Base-by-base conservation (phyloP, 2,329 filamentous ascomycete species). In the Claviceps africana region DNA sequence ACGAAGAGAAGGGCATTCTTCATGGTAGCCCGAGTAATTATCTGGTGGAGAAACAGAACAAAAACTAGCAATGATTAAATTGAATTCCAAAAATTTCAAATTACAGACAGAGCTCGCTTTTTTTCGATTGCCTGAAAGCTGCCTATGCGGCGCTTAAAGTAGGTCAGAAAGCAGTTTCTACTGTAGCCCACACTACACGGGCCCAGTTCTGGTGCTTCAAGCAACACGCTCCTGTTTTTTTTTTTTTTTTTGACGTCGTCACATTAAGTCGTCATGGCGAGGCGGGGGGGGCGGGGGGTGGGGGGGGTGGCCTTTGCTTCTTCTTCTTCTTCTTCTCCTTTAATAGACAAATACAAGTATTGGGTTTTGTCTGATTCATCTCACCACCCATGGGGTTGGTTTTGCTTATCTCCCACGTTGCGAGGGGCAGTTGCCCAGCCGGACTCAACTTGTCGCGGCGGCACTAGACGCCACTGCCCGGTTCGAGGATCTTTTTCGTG, bases 401-500 rank as follows among this genome's bases (percentile, higher is more conserved):
- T 55, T 28, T 58, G 52, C 21, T 56, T 54, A 28, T 60, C 58
- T 37, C 55, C 59, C 39, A 53, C 48, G 47, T 60, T 62, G 49
- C 63, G 61, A 33, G 52, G 53, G n/a, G 45, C 47, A 19, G 67
- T 68, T 51, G 67, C 67, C 66, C 67, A 70, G 4, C 67, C 67
- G 10, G 61, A 67, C 53, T 69, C 67, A 28, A 61, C 59, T 9
- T 59, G 58, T 46, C 64, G 57, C 9, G 63, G 60, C 47, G 67
- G 65, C 33, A 60, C 59, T 11, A 61, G 58, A 35, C 65, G 55
- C 67, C 67, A 69, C 47, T 68, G 66, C 6, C 67, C 67, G 11
- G 67, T 67, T 40, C 60, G 60, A 19, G 61, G 59, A 51, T 69
- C 65, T 47, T 66, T 65, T 54, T 69, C 67, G 43, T 67, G 64